Base-by-base conservation (phyloP, 371 early-diverging fungal genomes). In the Syncephalastrum racemosum region DNA sequence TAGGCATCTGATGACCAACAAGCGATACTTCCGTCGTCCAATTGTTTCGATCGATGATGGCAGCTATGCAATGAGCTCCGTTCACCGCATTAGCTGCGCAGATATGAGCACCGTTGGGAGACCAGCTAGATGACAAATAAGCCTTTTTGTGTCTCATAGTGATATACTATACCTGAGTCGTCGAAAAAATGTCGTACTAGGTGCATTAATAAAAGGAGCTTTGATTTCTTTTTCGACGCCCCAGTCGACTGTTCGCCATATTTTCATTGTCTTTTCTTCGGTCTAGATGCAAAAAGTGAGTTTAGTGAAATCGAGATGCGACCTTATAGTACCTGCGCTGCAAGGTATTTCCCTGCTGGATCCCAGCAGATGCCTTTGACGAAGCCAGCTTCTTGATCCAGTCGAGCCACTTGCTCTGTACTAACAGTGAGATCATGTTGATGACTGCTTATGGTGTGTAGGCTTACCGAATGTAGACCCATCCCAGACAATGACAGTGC, bases 281-380 rank as follows among this genome's bases (percentile, higher is more conserved):
- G 91, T 89, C 91, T 91, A 71, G 31, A 25, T 18, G 23, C 4
- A 31, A 42, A n/a, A n/a, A n/a, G n/a, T n/a, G n/a, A n/a, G n/a
- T n/a, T n/a, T n/a, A n/a, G n/a, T n/a, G n/a, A n/a, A n/a, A n/a
- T n/a, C n/a, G n/a, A n/a, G n/a, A n/a, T n/a, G n/a, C n/a, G n/a
- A n/a, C n/a, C n/a, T 10, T 18, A 16, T 4, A 14, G 27, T 85
- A 90, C 91, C 79, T 97, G 95, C 8, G 95, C 84, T 2, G 98
- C 96, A 41, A 99, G 71, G 62, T 84, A 97, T 64, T 91, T 87
- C 18, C 96, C 97, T 4, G 90, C 90, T 10, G 99, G 99, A 74
- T 98, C 98, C 87, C 95, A 98, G 2, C 95, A 82, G 2, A 99
- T 67, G 2, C 99, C 99, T 71, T 99, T 98, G 15, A 98, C 97